Conservation (phyloP, 495 filamentous ascomycete species). For the Neurospora sp. region DNA sequence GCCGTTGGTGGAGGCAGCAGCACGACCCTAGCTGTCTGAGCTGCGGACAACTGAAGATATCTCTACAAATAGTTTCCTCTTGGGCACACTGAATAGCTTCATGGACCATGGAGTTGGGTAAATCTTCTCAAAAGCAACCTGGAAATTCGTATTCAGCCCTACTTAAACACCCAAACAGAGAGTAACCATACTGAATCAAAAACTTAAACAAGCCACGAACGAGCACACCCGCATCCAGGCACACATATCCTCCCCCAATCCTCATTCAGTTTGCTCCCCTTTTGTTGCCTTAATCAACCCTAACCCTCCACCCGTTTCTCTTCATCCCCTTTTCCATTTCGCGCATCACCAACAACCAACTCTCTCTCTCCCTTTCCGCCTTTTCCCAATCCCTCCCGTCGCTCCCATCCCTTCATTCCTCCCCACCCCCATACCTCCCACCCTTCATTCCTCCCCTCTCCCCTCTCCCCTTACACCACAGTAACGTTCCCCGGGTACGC, state of each 20-base stretch:
- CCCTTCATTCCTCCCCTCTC: background rate
- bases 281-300: background rate
- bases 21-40: background rate
- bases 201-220: background rate
- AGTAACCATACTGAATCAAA: background rate
- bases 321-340: background rate
- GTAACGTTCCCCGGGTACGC: slow-evolving; percentile 10
- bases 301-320: background rate
- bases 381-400: background rate
- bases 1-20: background rate
- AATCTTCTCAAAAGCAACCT: background rate
- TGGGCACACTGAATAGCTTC: background rate
- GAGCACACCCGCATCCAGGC: background rate
- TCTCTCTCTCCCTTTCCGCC: background rate
- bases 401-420: background rate
- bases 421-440: too few species aligned
- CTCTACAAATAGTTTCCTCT: too few species aligned
- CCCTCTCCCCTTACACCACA: background rate
- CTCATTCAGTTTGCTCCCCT: background rate
- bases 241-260: background rate
- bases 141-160: background rate
- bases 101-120: background rate
- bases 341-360: background rate
- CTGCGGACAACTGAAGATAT: background rate
- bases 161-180: background rate